Conservation (phyloP, 176 grass and related monocot species). For the Bolboschoenus planiculmis region DNA sequence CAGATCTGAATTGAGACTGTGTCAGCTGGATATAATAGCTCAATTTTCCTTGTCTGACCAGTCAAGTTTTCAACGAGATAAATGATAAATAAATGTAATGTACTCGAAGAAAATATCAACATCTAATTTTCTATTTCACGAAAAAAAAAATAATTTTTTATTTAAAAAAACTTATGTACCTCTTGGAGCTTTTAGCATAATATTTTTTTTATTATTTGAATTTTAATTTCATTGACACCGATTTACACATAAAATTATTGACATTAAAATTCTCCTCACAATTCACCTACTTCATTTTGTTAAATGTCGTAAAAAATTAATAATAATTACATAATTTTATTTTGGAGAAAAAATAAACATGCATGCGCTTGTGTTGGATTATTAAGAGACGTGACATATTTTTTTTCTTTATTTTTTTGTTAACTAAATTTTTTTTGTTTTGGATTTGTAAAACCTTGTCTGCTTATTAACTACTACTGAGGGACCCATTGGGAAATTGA, state of each 20-base stretch:
- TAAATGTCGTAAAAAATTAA: too few relatives aligned
- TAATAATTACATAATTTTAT: neutral
- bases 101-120: neutral
- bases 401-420: too few relatives aligned
- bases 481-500: neutral
- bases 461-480: neutral
- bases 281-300: neutral
- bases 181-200: neutral
- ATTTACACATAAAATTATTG: too few relatives aligned
- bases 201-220: neutral
- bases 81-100: neutral
- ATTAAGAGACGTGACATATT: too few relatives aligned
- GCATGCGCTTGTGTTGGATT: too few relatives aligned
- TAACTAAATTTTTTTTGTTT: too few relatives aligned
- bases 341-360: neutral
- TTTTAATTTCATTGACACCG: too few relatives aligned
- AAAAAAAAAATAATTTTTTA: too few relatives aligned
- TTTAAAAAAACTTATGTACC: neutral
- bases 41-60: neutral
- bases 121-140: neutral
- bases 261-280: too few relatives aligned
- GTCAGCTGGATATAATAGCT: neutral
- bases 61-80: neutral
- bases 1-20: neutral
- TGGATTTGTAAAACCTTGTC: neutral